phyloP scores from a whole-genome alignment of 192 early-diverging fungal genomes.

The Gorgonomyces haynaldii region DNA sequence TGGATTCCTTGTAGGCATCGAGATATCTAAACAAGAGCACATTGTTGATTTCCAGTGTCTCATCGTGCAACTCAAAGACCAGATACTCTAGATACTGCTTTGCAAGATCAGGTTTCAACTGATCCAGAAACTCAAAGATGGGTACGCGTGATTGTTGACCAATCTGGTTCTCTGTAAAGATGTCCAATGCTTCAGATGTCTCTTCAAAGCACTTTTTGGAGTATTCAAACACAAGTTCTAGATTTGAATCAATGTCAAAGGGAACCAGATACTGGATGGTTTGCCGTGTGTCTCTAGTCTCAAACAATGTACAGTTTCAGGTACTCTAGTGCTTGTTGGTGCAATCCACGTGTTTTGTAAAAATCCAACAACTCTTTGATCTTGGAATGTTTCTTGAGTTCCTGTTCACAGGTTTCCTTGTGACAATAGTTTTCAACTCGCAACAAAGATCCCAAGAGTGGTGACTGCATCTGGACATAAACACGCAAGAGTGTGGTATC shows the following conservation, averaged over 20 bases:
- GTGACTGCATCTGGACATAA: conserved; percentile 75
- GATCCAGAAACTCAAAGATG: conserved; percentile 56
- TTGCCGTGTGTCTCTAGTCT: too few species aligned
- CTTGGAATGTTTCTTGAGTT: conserved; percentile 39
- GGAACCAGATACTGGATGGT: too few species aligned
- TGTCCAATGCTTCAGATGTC: conserved; percentile 21
- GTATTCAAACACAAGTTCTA: not conserved
- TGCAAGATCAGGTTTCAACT: conserved; percentile 50
- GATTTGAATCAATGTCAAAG: conserved; percentile 4
- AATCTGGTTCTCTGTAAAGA: conserved; percentile 35
- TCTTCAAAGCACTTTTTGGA: conserved; percentile 5
- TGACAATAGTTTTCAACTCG: conserved; percentile 83
- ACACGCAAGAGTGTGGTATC: conserved; percentile 87
- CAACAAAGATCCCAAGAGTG: conserved; percentile 81
- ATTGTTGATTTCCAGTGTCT: conserved; percentile 64
- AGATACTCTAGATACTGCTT: conserved; percentile 73
- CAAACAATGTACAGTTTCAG: conserved; percentile 46
- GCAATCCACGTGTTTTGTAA: conserved; percentile 80
- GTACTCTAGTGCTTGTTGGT: conserved; percentile 80
- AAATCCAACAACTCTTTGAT: conserved; percentile 84
- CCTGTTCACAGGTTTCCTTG: conserved; percentile 73
- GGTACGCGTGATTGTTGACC: conserved; percentile 13
- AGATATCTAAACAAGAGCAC: conserved; percentile 70
- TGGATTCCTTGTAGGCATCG: conserved; percentile 34
- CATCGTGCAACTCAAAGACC: conserved; percentile 56